Conservation (phyloP, 179 eudicot species). For the Silene coronaria region DNA sequence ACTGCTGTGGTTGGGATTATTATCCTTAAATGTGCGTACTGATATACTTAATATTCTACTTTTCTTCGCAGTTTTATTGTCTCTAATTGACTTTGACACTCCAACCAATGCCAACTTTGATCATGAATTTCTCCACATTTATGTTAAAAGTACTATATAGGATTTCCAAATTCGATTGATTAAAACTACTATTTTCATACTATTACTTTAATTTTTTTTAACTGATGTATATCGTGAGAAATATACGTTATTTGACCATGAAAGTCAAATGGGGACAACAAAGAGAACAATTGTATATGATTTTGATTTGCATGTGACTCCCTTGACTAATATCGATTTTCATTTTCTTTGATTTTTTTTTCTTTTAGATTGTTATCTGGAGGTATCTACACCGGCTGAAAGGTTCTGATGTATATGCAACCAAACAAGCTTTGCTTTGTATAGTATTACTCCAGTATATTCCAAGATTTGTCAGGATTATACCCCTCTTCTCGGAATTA, state of each 20-base stretch:
- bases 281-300: too few relatives aligned
- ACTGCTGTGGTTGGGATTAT: neutral
- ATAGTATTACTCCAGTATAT: conserved; percentile 74
- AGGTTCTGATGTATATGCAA: conserved; percentile 75
- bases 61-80: too few relatives aligned
- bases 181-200: too few relatives aligned
- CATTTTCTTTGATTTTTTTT: neutral
- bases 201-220: too few relatives aligned
- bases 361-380: conserved; percentile 73
- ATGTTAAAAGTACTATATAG: too few relatives aligned
- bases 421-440: conserved; percentile 67
- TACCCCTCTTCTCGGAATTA: conserved; percentile 73
- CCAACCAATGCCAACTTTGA: too few relatives aligned
- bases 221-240: too few relatives aligned
- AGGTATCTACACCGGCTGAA: conserved; percentile 56
- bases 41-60: neutral
- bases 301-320: neutral
- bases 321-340: neutral
- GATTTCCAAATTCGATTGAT: too few relatives aligned
- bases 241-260: too few relatives aligned
- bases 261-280: too few relatives aligned
- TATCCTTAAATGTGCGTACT: neutral
- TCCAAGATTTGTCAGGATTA: conserved; percentile 61
- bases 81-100: too few relatives aligned
- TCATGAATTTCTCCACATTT: too few relatives aligned